Percentiles rank a stretch among this genome's conserved stretches.
phyloP scores from a whole-genome alignment of 179 eudicot species.

The Camellia oleifera region DNA sequence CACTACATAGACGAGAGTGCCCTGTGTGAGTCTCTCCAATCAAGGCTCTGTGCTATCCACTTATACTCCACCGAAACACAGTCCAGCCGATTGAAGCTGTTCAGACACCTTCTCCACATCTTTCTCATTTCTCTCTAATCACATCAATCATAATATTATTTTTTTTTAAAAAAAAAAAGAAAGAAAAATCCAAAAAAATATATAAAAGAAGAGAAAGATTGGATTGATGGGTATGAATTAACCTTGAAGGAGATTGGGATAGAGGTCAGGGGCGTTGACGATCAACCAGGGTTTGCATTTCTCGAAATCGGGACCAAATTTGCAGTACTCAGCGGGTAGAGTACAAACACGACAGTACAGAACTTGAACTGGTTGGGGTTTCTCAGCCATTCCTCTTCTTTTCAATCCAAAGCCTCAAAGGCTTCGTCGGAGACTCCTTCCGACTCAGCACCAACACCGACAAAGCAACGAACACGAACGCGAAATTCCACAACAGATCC shows the following conservation, averaged over 20 bases:
- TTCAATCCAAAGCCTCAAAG: too few species aligned
- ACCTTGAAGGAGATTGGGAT: slow-evolving; percentile 53
- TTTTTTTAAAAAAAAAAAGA: background rate
- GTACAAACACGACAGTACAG: slow-evolving; percentile 47
- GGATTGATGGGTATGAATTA: background rate
- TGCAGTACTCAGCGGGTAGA: slow-evolving; percentile 62
- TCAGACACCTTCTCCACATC: slow-evolving; percentile 46
- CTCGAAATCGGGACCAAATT: slow-evolving; percentile 55
- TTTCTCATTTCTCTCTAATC: slow-evolving; percentile 26
- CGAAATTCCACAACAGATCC: too few species aligned
- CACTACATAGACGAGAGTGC: too few species aligned
- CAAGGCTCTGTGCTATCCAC: too few species aligned
- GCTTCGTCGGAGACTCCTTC: too few species aligned
- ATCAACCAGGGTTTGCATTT: slow-evolving; percentile 66
- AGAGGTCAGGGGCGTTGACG: slow-evolving; percentile 45
- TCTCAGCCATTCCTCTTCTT: slow-evolving; percentile 41
- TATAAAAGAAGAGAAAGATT: background rate
- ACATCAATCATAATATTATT: background rate
- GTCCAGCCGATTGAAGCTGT: slow-evolving; percentile 40
- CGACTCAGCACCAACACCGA: too few species aligned
- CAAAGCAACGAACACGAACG: too few species aligned
- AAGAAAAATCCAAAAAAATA: background rate
- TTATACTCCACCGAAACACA: slow-evolving; percentile 16
- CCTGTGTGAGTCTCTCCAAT: too few species aligned
- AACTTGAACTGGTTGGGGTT: slow-evolving; percentile 49